Evolutionary conservation across 1,139 yeast genomes (phyloP), one percentile per base, ranked within the genome.

Genomic region (Pichia sp.): DNA sequence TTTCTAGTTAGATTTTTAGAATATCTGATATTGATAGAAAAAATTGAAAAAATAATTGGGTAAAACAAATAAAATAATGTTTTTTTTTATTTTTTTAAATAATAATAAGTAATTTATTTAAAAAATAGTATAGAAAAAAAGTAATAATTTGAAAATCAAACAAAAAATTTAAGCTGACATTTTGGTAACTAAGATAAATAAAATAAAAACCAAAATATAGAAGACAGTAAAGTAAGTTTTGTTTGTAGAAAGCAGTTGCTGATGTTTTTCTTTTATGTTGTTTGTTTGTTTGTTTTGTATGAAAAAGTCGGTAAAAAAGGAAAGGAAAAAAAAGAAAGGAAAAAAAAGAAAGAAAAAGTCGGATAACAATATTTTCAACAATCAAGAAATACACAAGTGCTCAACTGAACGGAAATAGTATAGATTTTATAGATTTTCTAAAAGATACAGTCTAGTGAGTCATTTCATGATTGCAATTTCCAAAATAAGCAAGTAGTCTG

Each of bases 101-200:
- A 30, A 35, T 41, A 24, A 30, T 30, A 27, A 35, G 34, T 28
- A 16, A 9, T 33, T 33, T 33, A 24, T 3, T 4, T 33, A 35
- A n/a, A 43, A 40, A n/a, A 30, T 10, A 36, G 6, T 26, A 26
- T 6, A 6, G 28, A 6, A 23, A 39, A 39, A 24, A 37, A 27
- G 28, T 22, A 32, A 31, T 32, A 38, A 30, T 33, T 30, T 16
- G 25, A 9, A 30, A 33, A 37, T 35, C 35, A 42, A 47, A 47
- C 43, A 45, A 46, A 30, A 35, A 30, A 44, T 54, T 59, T 56
- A 59, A 55, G 62, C 62, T 50, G 60, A 58, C 63, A 59, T 59
- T 52, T 57, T 56, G 56, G 51, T 35, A 7, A 35, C 25, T 31
- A 30, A 30, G 32, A 37, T 34, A 12, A 5, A 10, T 6, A 5